Percentiles rank a stretch among this genome's conserved stretches.
Evolutionary conservation across 768 basidiomycete species (phyloP).

Genomic region (Gautieria morchelliformis): DNA sequence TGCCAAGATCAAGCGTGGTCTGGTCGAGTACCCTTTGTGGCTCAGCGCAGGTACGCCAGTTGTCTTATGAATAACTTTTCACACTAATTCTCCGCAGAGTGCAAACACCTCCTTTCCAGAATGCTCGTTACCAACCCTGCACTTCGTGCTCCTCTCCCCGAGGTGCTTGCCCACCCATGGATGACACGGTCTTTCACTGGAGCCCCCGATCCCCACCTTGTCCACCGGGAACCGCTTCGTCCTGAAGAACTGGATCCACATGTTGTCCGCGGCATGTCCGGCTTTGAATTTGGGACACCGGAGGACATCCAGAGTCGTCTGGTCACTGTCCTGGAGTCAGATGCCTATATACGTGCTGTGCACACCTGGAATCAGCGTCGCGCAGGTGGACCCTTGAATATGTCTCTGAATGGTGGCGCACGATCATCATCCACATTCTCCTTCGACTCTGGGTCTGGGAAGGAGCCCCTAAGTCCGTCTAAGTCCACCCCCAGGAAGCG

Average conservation of each 20-base stretch:
- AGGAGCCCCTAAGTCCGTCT: constrained; percentile 29
- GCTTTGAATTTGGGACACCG: constrained; percentile 91
- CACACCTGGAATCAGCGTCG: constrained; percentile 59
- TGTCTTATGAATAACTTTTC: constrained; percentile 20
- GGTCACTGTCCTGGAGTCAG: constrained; percentile 62
- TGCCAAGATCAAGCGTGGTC: constrained; percentile 96
- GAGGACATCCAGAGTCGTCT: constrained; percentile 78
- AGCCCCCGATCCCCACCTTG: constrained; percentile 74
- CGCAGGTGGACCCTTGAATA: constrained; percentile 1
- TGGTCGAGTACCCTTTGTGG: constrained; percentile 98
- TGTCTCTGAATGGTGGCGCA: constrained; percentile 7
- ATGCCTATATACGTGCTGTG: constrained; percentile 65
- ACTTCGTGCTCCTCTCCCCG: constrained; percentile 69
- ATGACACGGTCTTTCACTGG: constrained; percentile 82
- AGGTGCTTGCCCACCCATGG: constrained; percentile 86
- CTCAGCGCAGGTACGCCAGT: constrained; percentile 68
- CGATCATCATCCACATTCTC: constrained; percentile 45
- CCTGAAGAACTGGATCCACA: constrained; percentile 79
- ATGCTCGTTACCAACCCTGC: constrained; percentile 96
- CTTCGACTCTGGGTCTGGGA: constrained; percentile 26
- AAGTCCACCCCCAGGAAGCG: constrained; percentile 58
- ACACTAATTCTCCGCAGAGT: constrained; percentile 40
- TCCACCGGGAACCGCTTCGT: constrained; percentile 83
- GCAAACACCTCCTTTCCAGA: constrained; percentile 84
- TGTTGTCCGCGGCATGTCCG: constrained; percentile 85